A percentile compares a stretch with the other conserved stretches of the same genome.
These are phyloP conservation scores for Aspergillus fischeri DNA, from an alignment of 2,329 filamentous ascomycete genomes.

Conservation along the genomic window DNA sequence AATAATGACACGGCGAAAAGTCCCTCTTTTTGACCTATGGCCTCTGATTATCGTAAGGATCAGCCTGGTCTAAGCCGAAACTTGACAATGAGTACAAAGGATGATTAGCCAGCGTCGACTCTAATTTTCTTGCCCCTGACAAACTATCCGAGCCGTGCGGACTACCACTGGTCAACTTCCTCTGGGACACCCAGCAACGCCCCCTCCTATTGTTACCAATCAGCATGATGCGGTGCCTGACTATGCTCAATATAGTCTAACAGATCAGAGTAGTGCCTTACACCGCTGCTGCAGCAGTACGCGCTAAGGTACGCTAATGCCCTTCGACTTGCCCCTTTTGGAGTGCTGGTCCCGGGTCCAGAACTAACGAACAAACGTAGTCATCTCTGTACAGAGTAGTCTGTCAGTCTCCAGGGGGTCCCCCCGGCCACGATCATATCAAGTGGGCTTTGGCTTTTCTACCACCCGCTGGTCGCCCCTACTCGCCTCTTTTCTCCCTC, in stretches of 20 bases:
- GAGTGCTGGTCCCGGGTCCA: neutral
- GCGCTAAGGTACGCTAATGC: neutral
- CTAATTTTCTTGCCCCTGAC: conserved; percentile 8
- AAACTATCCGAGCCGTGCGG: conserved; percentile 11
- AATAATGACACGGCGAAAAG: neutral
- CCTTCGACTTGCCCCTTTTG: neutral
- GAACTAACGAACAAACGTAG: neutral
- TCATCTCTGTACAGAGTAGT: neutral
- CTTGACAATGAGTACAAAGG: neutral
- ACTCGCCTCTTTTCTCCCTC: conserved; percentile 2
- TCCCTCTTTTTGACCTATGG: neutral
- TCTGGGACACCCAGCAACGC: neutral
- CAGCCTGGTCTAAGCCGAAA: neutral
- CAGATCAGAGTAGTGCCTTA: neutral
- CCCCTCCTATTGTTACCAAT: conserved; percentile 3
- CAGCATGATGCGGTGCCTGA: conserved; percentile 9
- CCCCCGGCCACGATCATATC: no score
- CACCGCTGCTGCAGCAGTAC: neutral
- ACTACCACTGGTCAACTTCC: conserved; percentile 5
- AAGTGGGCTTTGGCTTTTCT: neutral
- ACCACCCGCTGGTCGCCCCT: neutral
- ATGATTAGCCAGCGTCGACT: conserved; percentile 4
- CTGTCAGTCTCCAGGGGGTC: no score
- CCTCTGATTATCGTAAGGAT: neutral
- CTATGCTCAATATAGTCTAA: neutral